Base-by-base conservation (phyloP, 257 asterid genomes). In the Solanum habrochaites region DNA sequence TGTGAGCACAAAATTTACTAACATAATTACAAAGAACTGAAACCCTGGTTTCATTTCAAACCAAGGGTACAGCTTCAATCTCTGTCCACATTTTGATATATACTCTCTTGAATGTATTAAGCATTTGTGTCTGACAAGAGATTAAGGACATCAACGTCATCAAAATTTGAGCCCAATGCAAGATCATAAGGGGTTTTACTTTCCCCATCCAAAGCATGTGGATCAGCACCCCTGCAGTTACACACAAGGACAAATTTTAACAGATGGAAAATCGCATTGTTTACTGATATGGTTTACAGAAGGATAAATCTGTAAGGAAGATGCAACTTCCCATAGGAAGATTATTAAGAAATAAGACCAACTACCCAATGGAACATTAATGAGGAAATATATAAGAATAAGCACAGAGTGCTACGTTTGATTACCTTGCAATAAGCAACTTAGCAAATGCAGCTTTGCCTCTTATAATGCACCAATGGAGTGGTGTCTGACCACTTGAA, bases 191-290 rank as follows among this genome's bases (percentile, higher is more conserved):
- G 92, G 35, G 91, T 90, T 89, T 90, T 95, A 75, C 95, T 98
- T 88, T 95, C 94, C 37, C 92, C 91, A 31, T 94, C 93, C 23
- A 92, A 87, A 56, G 94, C 95, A 82, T 90, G 95, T 27, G 93
- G 94, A 91, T 95, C 97, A 60, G 99, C 99, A 86, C 99, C 98
- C 94, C 99, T 97, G 93, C 89, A 91, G 85, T 82, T 40, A 74
- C 81, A 47, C 72, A 70, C 49, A 4, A 21, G 82, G 70, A 67
- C 67, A 60, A 25, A 85, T 25, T 29, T 49, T 64, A 27, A 47
- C 66, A 71, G n/a, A 67, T 27, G 39, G 21, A 43, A 72, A 69
- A 47, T 29, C 40, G 2, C 29, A 31, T 47, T 29, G 64, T 47
- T 71, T 29, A 25, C 42, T 47, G 43, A 42, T 42, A 20, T 52